Evolutionary conservation across 768 basidiomycete species (phyloP).

Genomic region (Solioccasus polychromus): DNA sequence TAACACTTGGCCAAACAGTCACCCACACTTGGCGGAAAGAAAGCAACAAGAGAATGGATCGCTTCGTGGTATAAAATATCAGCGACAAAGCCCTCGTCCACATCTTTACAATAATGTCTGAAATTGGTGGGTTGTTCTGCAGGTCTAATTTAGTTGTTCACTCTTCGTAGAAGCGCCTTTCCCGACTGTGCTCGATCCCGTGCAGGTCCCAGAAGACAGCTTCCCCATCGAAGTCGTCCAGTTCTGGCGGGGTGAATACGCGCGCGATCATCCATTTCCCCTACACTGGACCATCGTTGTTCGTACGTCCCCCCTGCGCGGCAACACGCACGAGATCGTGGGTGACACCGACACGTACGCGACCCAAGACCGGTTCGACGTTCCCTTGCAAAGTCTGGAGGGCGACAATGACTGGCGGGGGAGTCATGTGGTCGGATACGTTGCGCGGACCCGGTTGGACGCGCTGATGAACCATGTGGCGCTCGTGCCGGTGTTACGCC

Average conservation of each 20-base stretch:
- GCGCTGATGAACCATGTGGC: conserved; percentile 17
- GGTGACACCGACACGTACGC: conserved; percentile 26
- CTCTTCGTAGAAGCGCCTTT: not conserved
- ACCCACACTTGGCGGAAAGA: no score
- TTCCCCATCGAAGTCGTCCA: conserved; percentile 27
- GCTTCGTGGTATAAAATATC: no score
- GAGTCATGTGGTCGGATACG: conserved; percentile 22
- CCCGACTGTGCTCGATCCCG: conserved; percentile 13
- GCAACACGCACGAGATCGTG: conserved; percentile 24
- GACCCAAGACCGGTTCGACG: conserved; percentile 13
- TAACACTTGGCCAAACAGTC: no score
- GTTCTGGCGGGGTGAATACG: conserved; percentile 25
- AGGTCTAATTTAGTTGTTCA: no score
- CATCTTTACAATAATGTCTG: no score
- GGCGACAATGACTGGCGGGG: conserved; percentile 26
- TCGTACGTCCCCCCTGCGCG: not conserved
- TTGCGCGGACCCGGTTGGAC: conserved; percentile 14
- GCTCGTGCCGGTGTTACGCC: conserved; percentile 15
- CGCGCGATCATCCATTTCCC: conserved; percentile 6
- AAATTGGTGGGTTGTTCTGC: no score
- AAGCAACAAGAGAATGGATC: no score
- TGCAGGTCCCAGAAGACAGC: conserved; percentile 15
- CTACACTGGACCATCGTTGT: not conserved
- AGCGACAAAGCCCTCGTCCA: no score
- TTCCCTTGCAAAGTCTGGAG: conserved; percentile 5